Percentiles rank a stretch among this genome's conserved stretches.
Evolutionary conservation across 805 yeast species (phyloP).

Genomic region (Ogataea sp.): DNA sequence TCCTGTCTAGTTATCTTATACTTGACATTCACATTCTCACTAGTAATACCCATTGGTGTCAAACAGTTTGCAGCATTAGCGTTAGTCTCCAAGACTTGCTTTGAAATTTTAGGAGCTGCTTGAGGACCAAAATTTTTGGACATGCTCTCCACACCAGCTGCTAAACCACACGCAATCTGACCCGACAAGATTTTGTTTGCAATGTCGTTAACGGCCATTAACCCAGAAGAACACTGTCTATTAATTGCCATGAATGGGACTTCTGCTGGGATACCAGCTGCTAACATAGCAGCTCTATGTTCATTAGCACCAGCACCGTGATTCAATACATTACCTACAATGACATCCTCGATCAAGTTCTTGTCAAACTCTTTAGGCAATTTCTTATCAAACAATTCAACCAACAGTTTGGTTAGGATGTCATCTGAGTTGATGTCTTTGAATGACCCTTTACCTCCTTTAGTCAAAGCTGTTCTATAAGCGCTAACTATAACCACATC

Average conservation of each 20-base stretch:
- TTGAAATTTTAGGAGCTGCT: slow-evolving; percentile 56
- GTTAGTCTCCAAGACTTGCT: slow-evolving; percentile 30
- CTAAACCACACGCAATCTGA: slow-evolving; percentile 86
- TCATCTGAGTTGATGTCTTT: slow-evolving; percentile 80
- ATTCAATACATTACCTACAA: slow-evolving; percentile 87
- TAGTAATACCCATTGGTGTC: slow-evolving; percentile 95
- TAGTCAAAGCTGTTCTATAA: slow-evolving; percentile 83
- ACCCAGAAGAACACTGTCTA: slow-evolving; percentile 93
- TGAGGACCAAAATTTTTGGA: slow-evolving; percentile 80
- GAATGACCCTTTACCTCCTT: slow-evolving; percentile 81
- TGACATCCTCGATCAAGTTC: slow-evolving; percentile 67
- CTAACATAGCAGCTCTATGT: slow-evolving; percentile 85
- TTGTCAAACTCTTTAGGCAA: slow-evolving; percentile 44
- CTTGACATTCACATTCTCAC: slow-evolving; percentile 77
- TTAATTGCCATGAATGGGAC: slow-evolving; percentile 78
- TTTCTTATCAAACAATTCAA: slow-evolving; percentile 48
- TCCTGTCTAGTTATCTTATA: slow-evolving; percentile 55
- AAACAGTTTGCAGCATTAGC: slow-evolving; percentile 58
- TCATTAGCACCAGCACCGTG: slow-evolving; percentile 93
- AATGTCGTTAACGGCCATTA: slow-evolving; percentile 82
- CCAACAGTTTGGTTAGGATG: slow-evolving; percentile 56
- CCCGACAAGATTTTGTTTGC: slow-evolving; percentile 84
- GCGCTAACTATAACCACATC: slow-evolving; percentile 91
- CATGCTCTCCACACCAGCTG: slow-evolving; percentile 94
- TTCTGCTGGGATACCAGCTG: slow-evolving; percentile 81